phyloP scores from a whole-genome alignment of 306 rosid species.

The Quercus agrifolia region DNA sequence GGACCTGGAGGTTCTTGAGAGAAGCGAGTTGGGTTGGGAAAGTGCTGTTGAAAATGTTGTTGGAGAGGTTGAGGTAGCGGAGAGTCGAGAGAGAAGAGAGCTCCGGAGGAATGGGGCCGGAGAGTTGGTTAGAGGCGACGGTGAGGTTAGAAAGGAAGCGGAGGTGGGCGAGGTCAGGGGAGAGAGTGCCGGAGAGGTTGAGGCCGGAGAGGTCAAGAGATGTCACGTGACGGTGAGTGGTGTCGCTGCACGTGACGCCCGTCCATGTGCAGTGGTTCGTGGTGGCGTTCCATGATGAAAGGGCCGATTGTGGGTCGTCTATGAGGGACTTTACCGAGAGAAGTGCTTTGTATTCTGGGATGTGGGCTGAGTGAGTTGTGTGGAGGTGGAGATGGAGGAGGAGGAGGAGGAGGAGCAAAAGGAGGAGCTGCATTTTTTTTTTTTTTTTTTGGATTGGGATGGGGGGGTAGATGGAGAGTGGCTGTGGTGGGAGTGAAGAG shows the following conservation, averaged over 20 bases:
- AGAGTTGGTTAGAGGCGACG: constrained; percentile 45
- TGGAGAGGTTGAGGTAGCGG: constrained; percentile 68
- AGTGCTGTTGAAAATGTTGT: constrained; percentile 65
- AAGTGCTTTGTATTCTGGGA: constrained; percentile 59
- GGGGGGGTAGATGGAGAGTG: not conserved
- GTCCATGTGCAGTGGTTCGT: constrained; percentile 58
- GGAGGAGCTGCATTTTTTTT: constrained; percentile 39
- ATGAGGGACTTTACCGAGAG: constrained; percentile 58
- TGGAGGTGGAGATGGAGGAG: constrained; percentile 21
- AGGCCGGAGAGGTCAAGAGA: constrained; percentile 58
- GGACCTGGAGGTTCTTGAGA: constrained; percentile 52
- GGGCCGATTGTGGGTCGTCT: constrained; percentile 44
- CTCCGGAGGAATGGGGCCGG: constrained; percentile 60
- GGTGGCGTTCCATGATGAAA: constrained; percentile 65
- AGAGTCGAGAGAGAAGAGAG: constrained; percentile 57
- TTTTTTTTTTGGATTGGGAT: too few relatives aligned
- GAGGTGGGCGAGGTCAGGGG: constrained; percentile 50
- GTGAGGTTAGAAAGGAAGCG: constrained; percentile 58
- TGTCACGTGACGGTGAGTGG: constrained; percentile 51
- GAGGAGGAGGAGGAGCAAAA: constrained; percentile 23
- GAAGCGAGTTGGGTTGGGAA: constrained; percentile 54
- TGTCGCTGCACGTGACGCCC: constrained; percentile 62
- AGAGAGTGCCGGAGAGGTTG: constrained; percentile 56
- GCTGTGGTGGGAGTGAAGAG: not conserved
- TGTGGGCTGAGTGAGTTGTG: constrained; percentile 13